phyloP scores from a whole-genome alignment of 225 moss, liverwort and hornwort species.

The Anthoceros angustus region DNA sequence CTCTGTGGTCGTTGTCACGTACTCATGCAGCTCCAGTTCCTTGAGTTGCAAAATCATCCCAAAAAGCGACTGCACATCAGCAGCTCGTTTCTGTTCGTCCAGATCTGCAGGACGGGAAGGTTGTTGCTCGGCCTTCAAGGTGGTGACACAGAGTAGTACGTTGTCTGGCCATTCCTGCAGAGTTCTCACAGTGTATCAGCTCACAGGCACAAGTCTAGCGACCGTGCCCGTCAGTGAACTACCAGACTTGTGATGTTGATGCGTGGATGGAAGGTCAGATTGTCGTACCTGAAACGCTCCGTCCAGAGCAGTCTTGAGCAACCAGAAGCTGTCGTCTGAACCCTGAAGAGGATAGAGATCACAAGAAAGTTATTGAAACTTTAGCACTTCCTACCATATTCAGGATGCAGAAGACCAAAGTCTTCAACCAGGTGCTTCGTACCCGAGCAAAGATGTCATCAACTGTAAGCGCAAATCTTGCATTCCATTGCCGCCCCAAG shows the following conservation, averaged over 20 bases:
- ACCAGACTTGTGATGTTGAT: not conserved
- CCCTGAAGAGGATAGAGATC: slow-evolving; percentile 10
- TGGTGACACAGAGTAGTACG: slow-evolving; percentile 26
- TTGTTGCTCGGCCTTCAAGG: slow-evolving; percentile 9
- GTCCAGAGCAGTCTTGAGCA: slow-evolving; percentile 26
- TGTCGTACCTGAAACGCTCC: slow-evolving; percentile 19
- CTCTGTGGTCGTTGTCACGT: not conserved
- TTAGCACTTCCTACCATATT: not conserved
- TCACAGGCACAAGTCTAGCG: not conserved
- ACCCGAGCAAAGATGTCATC: slow-evolving; percentile 28
- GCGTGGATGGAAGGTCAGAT: not conserved
- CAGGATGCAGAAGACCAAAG: not conserved
- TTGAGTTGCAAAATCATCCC: not conserved
- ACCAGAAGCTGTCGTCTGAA: slow-evolving; percentile 19
- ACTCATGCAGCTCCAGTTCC: not conserved
- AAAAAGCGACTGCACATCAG: not conserved
- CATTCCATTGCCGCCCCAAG: slow-evolving; percentile 31
- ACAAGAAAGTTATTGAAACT: not conserved
- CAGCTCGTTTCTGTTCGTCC: not conserved
- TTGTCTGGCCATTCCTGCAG: slow-evolving; percentile 41
- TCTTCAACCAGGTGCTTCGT: not conserved
- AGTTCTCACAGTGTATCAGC: not conserved
- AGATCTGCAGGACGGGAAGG: no score
- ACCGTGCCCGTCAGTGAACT: not conserved
- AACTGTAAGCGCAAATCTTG: slow-evolving; percentile 26